Base-by-base conservation (phyloP, 805 yeast species). In the Ogataea populi-albae region DNA sequence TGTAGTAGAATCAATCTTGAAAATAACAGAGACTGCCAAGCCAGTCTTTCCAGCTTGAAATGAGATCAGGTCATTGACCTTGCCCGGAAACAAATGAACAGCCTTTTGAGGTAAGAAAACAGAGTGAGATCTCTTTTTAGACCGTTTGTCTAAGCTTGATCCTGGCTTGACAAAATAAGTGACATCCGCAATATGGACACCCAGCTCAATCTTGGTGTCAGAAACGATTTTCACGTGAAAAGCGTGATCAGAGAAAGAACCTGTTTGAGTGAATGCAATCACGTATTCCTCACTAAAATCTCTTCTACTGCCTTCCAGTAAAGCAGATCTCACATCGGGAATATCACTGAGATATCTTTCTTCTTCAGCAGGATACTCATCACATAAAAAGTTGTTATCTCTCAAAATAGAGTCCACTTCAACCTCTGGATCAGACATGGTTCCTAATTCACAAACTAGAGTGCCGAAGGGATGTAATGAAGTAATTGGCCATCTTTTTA, bases 401-500 rank as follows among this genome's bases (percentile, higher is more conserved):
- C 97, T 78, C 47, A 93, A 69, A 36, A 93, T 82, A 1, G 97
- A 86, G 57, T 83, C 91, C 42, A 88, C 76, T 59, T 88, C 96
- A 26, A 91, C 86, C 16, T 72, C 67, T 3, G 79, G 73, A 44
- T 82, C 91, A 46, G 80, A 86, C 52, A 85, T 77, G 24, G 77
- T 73, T 17, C 98, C 98, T 43, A 93, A 68, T 49, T 85, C 86
- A 30, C 89, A 84, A 17, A 91, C 82, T 38, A 93, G 68, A 20
- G 96, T 88, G 51, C 98, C 98, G 57, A 93, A 93, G 4, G 98
- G 98, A 68, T 93, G 98, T 60, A 93, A 73, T 0, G 98, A 91
- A 7, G 98, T 93, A 61, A 93, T 93, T 55, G 98, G 98, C 98
- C 98, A 93, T 62, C 98, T 81, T 61, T 93, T 93, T 54, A 93